Evolutionary conservation across 225 moss, liverwort and hornwort genomes (phyloP).

Genomic region (Bryoerythrophyllum caledonicum): DNA sequence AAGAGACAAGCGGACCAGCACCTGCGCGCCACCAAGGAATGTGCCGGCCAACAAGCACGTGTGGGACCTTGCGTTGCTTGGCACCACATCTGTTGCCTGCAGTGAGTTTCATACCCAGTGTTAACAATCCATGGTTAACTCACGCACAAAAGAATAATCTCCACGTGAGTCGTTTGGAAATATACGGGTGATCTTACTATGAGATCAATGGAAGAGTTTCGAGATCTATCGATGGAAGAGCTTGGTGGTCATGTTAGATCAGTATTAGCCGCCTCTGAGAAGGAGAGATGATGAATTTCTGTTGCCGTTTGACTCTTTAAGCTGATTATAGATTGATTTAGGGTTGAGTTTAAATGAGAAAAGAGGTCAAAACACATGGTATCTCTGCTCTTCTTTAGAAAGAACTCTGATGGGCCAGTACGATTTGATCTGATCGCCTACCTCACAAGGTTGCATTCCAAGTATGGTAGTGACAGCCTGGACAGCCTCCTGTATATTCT

Average conservation of each 20-base stretch:
- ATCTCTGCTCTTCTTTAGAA: too few species aligned
- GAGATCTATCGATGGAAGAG: too few species aligned
- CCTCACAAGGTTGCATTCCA: slow-evolving; percentile 82
- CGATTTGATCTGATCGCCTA: slow-evolving; percentile 22
- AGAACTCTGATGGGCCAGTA: background rate
- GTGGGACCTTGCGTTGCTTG: slow-evolving; percentile 74
- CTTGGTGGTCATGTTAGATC: too few species aligned
- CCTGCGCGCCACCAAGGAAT: slow-evolving; percentile 66
- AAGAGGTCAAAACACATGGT: too few species aligned
- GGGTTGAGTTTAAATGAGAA: too few species aligned
- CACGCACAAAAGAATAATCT: background rate
- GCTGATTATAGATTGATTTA: too few species aligned
- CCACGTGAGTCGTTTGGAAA: too few species aligned
- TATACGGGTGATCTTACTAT: too few species aligned
- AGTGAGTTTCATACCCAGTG: background rate
- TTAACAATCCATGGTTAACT: background rate
- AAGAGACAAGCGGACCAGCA: slow-evolving; percentile 70
- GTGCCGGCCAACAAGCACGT: slow-evolving; percentile 68
- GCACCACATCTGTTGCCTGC: slow-evolving; percentile 70
- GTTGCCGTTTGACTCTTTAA: too few species aligned
- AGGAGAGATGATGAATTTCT: too few species aligned
- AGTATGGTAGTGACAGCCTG: slow-evolving; percentile 64
- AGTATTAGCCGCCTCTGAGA: too few species aligned
- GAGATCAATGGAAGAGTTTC: too few species aligned
- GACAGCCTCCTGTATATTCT: slow-evolving; percentile 73